Evolutionary conservation across 345 rosid species (phyloP), one percentile per base, ranked within the genome.

Genomic region (Microthlaspi erraticum): DNA sequence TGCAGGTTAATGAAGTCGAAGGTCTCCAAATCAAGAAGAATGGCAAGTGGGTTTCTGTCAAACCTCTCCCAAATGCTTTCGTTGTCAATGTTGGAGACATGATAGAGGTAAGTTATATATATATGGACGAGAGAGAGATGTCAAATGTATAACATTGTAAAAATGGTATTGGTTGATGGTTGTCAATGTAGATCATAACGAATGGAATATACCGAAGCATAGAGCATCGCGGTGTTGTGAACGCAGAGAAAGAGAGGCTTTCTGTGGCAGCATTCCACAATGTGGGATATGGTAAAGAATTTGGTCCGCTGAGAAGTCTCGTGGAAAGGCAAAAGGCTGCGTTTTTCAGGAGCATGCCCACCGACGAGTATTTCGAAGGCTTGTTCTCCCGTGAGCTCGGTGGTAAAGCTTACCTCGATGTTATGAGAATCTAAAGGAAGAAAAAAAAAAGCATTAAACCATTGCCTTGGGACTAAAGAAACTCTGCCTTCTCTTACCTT

Each of bases 11-110:
- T 53, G 80, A 81, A 2, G 77, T 80, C 3, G 61, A 81, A 4
- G 90, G 88, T 10, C 90, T 87, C 6, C 88, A 85, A 50, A 83
- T 87, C 13, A 83, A 75, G 44, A 80, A 71, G 56, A 72, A 80
- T 19, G 81, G 53, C 8, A 41, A 46, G 0, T 87, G 88, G 87
- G 20, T 81, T 26, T 2, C 74, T 4, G 50, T 69, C 29, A 69
- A 69, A 29, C 66, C 74, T 23, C 66, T 69, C 60, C 68, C 52
- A 39, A 60, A 60, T 50, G 74, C 74, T 16, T 69, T 60, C 0
- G 8, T 70, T 9, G 74, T 70, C 23, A 70, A 60, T 19, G 8
- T 70, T n/a, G 74, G 60, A 49, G 67, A 70, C 50, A 18, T 70
- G 10, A 3, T 70, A 39, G 68, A 70, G 68, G 74, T 69, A 36